Percentiles rank a stretch among this genome's conserved stretches.
Conservation (phyloP, 305 asterid genomes). For the Plantago rigida region DNA sequence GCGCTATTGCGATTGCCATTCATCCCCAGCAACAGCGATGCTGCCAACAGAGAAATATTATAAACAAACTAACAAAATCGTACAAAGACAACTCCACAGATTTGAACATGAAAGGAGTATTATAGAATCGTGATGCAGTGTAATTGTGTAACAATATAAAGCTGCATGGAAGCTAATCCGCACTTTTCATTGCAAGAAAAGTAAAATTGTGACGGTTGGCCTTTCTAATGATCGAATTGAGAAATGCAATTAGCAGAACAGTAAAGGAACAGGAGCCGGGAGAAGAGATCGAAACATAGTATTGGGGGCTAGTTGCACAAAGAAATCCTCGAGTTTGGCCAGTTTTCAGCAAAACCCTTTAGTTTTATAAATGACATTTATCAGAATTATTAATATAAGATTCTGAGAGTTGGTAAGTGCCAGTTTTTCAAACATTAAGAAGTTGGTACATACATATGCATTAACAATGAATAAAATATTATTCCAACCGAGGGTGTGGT, state of each 20-base stretch:
- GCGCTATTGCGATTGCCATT: slow-evolving; percentile 43
- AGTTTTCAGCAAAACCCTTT: not conserved
- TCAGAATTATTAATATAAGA: not conserved
- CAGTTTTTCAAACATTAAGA: not conserved
- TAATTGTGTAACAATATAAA: not conserved
- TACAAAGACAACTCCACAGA: not conserved
- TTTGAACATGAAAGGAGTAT: slow-evolving; percentile 3
- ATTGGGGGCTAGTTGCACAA: not conserved
- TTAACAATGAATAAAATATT: not conserved
- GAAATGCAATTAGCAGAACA: not conserved
- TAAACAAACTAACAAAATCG: not conserved
- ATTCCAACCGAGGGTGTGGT: not conserved
- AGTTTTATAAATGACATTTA: not conserved
- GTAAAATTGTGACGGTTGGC: not conserved
- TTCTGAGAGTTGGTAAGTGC: not conserved
- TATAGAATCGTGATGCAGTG: not conserved
- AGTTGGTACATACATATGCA: not conserved
- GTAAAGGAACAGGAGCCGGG: not conserved
- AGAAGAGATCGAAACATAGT: not conserved
- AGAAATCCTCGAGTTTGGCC: not conserved
- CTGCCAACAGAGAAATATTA: slow-evolving; percentile 37
- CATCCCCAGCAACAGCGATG: slow-evolving; percentile 56
- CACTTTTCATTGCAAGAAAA: slow-evolving; percentile 4
- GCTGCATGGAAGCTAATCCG: not conserved
- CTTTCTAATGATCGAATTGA: not conserved